phyloP scores from a whole-genome alignment of 1,284 basidiomycete genomes.

The Ustilago tritici region DNA sequence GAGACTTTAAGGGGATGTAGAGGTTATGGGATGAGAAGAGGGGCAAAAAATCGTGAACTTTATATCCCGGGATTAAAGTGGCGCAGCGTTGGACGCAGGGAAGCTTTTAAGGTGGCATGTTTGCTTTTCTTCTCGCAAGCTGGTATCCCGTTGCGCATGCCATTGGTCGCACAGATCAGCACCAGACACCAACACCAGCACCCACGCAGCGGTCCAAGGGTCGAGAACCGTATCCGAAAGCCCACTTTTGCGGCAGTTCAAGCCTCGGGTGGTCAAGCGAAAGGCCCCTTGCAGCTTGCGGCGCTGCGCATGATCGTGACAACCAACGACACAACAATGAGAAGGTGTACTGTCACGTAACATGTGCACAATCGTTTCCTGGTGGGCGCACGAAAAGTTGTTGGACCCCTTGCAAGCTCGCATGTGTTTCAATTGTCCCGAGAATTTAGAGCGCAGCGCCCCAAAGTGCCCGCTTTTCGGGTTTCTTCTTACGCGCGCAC shows the following conservation, averaged over 20 bases:
- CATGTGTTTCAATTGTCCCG: background rate
- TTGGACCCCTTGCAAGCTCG: conserved; percentile 1
- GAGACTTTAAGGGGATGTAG: background rate
- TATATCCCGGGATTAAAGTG: background rate
- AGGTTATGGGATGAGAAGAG: background rate
- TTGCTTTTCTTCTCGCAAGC: background rate
- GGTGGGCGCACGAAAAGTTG: background rate
- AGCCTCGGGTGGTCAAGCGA: background rate
- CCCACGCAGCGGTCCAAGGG: background rate
- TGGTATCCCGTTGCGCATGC: no score
- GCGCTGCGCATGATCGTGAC: background rate
- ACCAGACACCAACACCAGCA: background rate
- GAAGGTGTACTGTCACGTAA: no score
- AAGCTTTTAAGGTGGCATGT: conserved; percentile 4
- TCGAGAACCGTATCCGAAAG: background rate
- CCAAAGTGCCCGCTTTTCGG: background rate
- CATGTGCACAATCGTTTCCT: background rate
- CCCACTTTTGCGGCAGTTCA: no score
- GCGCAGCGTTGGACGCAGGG: background rate
- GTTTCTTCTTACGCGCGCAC: background rate
- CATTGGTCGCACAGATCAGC: background rate
- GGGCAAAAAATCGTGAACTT: background rate
- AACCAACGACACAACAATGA: background rate
- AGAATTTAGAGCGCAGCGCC: conserved; percentile 7
- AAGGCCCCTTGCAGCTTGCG: background rate